Conservation (phyloP, 257 asterid species). For the Jacaranda mimosifolia region DNA sequence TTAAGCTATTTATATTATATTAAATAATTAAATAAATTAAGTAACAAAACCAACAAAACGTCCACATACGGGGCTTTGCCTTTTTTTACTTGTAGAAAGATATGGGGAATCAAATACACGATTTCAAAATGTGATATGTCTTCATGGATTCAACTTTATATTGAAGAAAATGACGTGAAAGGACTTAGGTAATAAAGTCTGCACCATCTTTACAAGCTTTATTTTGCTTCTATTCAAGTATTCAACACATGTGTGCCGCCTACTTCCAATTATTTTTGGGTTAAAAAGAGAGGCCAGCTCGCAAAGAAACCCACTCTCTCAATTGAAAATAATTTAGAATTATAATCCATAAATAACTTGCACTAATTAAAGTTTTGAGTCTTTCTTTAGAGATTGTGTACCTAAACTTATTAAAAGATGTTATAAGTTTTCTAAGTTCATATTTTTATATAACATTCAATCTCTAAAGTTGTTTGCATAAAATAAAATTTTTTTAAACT, state of each 20-base stretch:
- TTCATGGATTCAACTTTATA: slow-evolving; percentile 1
- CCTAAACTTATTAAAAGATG: too few relatives aligned
- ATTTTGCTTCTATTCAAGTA: not conserved
- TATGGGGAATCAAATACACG: not conserved
- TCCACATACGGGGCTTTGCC: not conserved
- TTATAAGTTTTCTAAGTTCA: too few relatives aligned
- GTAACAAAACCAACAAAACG: not conserved
- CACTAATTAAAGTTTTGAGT: too few relatives aligned
- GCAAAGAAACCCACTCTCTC: slow-evolving; percentile 1
- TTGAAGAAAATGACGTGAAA: not conserved
- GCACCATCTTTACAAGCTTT: not conserved
- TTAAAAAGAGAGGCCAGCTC: not conserved
- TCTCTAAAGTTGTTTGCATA: too few relatives aligned
- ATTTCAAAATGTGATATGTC: slow-evolving; percentile 1
- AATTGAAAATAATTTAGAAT: too few relatives aligned
- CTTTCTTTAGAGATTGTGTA: too few relatives aligned
- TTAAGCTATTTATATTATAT: too few relatives aligned
- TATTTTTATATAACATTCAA: too few relatives aligned
- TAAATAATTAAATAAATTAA: too few relatives aligned
- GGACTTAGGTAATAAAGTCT: not conserved
- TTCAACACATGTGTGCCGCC: slow-evolving; percentile 20
- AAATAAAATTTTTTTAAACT: too few relatives aligned
- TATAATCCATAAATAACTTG: too few relatives aligned
- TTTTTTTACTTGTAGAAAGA: not conserved
- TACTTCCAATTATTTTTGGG: slow-evolving; percentile 4